Base-by-base conservation (phyloP, 768 basidiomycete genomes). In the Lactarius deliciosus region DNA sequence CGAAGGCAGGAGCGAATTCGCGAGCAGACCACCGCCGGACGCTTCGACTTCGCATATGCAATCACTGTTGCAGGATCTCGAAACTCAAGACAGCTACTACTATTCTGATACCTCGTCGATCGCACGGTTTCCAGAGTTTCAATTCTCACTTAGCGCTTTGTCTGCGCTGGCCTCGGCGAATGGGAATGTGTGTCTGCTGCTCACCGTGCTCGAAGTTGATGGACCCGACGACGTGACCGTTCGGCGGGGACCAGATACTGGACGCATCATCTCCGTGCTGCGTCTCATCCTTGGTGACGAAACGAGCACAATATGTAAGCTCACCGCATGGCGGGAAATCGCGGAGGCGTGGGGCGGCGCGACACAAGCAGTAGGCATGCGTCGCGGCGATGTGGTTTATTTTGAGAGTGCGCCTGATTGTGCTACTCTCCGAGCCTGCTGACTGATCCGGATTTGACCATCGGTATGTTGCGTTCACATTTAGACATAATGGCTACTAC, bases 281-380 rank as follows among this genome's bases (percentile, higher is more conserved):
- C 89, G 85, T 72, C 78, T 92, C 72, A 84, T 93, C 57, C 75
- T 93, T 30, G 88, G 89, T 11, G 90, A 92, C 71, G 89, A 91
- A 61, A 83, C 83, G 34, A 87, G 88, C 1, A 80, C 76, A 1
- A 81, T 92, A 8, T 85, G 85, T 72, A 91, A 87, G 76, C 74
- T 93, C 20, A 89, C 88, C 5, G 91, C 87, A 15, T 94, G 92
- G 92, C 79, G 91, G 63, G 87, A 92, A 56, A 77, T 83, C 5
- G 92, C 92, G 13, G 88, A 92, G 54, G 75, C 76, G 0, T 92
- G 91, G 91, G 89, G 87, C 34, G 80, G 80, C 28, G 81, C 80
- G 1, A 78, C 79, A 11, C 75, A 79, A 8, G 75, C 75, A 3
- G 74, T 78, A 13, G 81, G 76, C 20, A 75, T 85, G 2, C 89